These are phyloP conservation scores for Mycena vitilis DNA, from an alignment of 768 basidiomycete species.

Conservation along the genomic window DNA sequence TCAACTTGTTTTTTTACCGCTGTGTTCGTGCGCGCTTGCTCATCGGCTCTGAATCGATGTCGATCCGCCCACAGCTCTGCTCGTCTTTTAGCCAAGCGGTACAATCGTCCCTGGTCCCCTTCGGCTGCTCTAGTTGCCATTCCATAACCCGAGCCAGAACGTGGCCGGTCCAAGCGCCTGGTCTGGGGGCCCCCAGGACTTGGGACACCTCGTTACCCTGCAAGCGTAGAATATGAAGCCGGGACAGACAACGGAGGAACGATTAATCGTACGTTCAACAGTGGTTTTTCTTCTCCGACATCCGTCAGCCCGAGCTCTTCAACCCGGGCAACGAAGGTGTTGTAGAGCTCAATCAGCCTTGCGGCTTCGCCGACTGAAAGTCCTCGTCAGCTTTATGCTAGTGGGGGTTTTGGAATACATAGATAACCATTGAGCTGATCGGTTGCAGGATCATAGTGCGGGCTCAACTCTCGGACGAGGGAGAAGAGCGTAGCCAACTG, in stretches of 20 bases:
- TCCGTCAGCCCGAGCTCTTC: constrained; percentile 70
- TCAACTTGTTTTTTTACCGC: constrained; percentile 14
- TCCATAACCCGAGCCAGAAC: constrained; percentile 75
- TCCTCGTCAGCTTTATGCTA: neutral
- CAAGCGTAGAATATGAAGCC: constrained; percentile 15
- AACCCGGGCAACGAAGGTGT: constrained; percentile 68
- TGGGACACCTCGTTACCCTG: constrained; percentile 79
- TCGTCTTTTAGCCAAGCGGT: constrained; percentile 74
- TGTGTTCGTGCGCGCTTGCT: constrained; percentile 55
- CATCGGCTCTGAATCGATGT: constrained; percentile 45
- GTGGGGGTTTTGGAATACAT: neutral
- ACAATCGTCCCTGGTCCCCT: constrained; percentile 74
- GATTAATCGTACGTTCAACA: constrained; percentile 76
- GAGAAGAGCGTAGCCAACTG: constrained; percentile 79
- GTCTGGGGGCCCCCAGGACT: constrained; percentile 62
- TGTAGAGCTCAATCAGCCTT: constrained; percentile 71
- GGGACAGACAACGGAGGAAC: constrained; percentile 19
- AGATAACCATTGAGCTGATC: constrained; percentile 57
- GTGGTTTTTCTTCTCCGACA: constrained; percentile 74
- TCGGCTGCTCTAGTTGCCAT: constrained; percentile 89
- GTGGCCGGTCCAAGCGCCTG: constrained; percentile 78
- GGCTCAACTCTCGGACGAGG: constrained; percentile 75
- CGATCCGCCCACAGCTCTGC: constrained; percentile 58
- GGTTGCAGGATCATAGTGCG: constrained; percentile 56
- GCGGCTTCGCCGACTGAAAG: constrained; percentile 56